phyloP scores from a whole-genome alignment of 495 filamentous ascomycete species.

The Aspergillus panamensis region DNA sequence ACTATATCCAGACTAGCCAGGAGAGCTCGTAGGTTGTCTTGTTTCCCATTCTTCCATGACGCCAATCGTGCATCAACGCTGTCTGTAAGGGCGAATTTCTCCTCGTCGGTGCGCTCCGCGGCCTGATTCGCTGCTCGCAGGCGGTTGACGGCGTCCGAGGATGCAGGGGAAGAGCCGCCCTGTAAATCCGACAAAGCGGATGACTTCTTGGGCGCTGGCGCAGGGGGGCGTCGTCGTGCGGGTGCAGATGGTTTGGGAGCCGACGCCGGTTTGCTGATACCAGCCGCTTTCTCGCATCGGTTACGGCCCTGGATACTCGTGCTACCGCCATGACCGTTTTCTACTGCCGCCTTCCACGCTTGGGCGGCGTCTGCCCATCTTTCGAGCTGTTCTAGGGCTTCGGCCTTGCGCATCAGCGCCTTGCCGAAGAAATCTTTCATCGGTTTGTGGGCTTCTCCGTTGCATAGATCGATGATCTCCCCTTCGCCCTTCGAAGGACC shows the following conservation, averaged over 20 bases:
- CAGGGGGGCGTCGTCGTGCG: slow-evolving; percentile 32
- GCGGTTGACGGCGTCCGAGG: slow-evolving; percentile 65
- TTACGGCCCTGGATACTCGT: slow-evolving; percentile 82
- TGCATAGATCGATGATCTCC: slow-evolving; percentile 70
- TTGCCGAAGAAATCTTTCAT: slow-evolving; percentile 94
- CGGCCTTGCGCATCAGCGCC: slow-evolving; percentile 88
- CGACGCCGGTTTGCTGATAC: slow-evolving; percentile 47
- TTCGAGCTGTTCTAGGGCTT: slow-evolving; percentile 92
- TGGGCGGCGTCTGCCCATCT: slow-evolving; percentile 80
- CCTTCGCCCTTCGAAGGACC: slow-evolving; percentile 71
- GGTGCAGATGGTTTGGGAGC: slow-evolving; percentile 35
- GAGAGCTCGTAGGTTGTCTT: slow-evolving; percentile 86
- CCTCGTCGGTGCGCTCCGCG: slow-evolving; percentile 79
- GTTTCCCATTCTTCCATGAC: slow-evolving; percentile 81
- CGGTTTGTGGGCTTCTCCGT: slow-evolving; percentile 64
- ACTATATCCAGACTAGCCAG: slow-evolving; percentile 85
- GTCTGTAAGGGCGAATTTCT: slow-evolving; percentile 86
- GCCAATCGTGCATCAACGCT: slow-evolving; percentile 72
- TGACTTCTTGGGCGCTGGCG: slow-evolving; percentile 34
- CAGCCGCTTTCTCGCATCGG: slow-evolving; percentile 81
- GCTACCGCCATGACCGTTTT: slow-evolving; percentile 76
- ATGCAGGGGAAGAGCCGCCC: slow-evolving; percentile 18
- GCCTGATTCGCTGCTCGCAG: slow-evolving; percentile 78
- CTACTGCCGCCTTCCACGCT: slow-evolving; percentile 78
- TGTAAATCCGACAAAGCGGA: slow-evolving; percentile 51